Evolutionary conservation across 2,329 filamentous ascomycete genomes (phyloP), one percentile per base, ranked within the genome.

Genomic region (Acrodontium crateriforme): DNA sequence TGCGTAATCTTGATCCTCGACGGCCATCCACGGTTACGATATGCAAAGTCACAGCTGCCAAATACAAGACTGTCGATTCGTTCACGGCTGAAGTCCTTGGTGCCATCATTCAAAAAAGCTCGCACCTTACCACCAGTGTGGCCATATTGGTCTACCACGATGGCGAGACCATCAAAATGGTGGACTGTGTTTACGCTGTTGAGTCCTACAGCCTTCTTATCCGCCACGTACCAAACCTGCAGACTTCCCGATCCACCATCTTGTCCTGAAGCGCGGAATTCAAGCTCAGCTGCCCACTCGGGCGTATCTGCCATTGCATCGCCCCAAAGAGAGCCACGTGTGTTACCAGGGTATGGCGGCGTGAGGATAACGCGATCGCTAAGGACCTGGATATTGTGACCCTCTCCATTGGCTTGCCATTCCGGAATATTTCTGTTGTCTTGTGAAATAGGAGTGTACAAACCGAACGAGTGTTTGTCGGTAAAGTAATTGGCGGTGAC

Each of bases 291-390:
- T 6, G 72, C 69, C 84, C 84, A 98, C 13, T 43, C 40, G 9
- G 34, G 25, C 35, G 75, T 62, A 42, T 71, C 56, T 26, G 79
- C 63, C 18, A 66, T 48, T 33, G 63, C 62, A 37, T 84, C 72
- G 17, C 77, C 65, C 87, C 89, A 98, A 42, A 89, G 53, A 27
- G 80, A 77, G 35, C 82, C 81, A 51, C 84, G 74, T 47, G 80
- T 75, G 56, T 84, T 84, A 30, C 89, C 89, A 5, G 84, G 83
- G 26, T 74, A 75, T 9, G 84, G 76, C 8, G 89, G 87, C 1
- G 89, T 98, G 32, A 98, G 70, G 51, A 98, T 79, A 34, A 95
- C 52, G 53, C 85, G 83, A 64, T 95, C 87, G 41, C 84, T 92
- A 34, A 94, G 71, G 38, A 75, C 50, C 38, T 69, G 62, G 29